Conservation (phyloP, 2,329 filamentous ascomycete species). For the Colletotrichum simmondsii region DNA sequence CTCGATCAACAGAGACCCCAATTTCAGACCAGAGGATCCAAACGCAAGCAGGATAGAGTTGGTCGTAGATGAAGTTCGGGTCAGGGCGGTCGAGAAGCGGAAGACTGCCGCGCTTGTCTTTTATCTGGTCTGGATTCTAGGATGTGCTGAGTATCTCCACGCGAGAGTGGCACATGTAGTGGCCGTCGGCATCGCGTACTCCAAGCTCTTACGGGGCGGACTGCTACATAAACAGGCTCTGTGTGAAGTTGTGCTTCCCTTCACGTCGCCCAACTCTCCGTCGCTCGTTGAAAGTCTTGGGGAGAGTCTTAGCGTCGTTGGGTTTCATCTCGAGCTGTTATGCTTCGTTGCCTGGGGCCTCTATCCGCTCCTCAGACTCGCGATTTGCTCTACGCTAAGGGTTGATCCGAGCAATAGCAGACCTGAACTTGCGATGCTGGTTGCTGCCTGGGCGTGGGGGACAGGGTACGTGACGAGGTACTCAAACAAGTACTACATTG, state of each 20-base stretch:
- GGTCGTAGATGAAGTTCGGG: background rate
- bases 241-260: background rate
- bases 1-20: background rate
- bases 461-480: constrained; percentile 44
- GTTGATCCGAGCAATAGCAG: constrained; percentile 5
- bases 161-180: constrained; percentile 39
- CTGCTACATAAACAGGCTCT: background rate
- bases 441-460: constrained; percentile 22
- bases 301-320: background rate
- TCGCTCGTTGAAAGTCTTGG: accelerated
- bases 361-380: constrained; percentile 1
- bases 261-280: accelerated
- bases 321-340: constrained; percentile 5
- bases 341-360: background rate
- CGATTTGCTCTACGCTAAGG: background rate
- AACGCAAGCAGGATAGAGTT: too few species aligned
- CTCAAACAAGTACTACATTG: constrained; percentile 50
- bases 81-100: background rate
- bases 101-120: constrained; percentile 2
- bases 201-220: constrained; percentile 33
- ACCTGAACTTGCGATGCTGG: constrained; percentile 23
- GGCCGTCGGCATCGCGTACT: constrained; percentile 42
- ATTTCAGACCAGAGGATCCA: background rate
- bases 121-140: constrained; percentile 41
- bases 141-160: constrained; percentile 44